Conservation (phyloP, 495 filamentous ascomycete species). For the Xylaria scruposa region DNA sequence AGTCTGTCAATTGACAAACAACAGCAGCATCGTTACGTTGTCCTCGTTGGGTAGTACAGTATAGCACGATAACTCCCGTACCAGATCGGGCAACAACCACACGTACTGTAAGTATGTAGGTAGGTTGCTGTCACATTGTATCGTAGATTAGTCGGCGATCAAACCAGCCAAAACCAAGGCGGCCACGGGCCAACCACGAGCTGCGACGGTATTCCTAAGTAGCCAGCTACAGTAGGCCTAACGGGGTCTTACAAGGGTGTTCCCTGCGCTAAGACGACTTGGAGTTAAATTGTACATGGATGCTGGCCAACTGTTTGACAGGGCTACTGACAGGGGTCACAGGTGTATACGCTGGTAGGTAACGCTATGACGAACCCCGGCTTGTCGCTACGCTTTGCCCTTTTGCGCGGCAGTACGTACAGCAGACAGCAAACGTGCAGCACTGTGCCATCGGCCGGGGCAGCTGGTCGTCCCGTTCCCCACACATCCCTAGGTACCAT, state of each 20-base stretch:
- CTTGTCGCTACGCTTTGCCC: constrained; percentile 17
- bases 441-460: neutral
- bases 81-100: constrained; percentile 2
- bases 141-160: constrained; percentile 25
- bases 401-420: constrained; percentile 8
- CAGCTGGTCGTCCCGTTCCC: neutral
- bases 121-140: neutral
- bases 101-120: no score
- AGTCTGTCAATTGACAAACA: neutral
- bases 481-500: neutral
- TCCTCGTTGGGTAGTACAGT: neutral
- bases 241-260: neutral
- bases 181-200: constrained; percentile 3
- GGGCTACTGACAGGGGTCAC: neutral
- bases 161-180: constrained; percentile 14
- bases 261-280: constrained; percentile 1
- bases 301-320: constrained; percentile 17
- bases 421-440: neutral
- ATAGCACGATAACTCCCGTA: neutral
- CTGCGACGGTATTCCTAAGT: neutral
- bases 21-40: neutral
- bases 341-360: neutral
- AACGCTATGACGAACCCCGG: constrained; percentile 13
- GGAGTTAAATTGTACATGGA: constrained; percentile 10
- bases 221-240: constrained; percentile 2